Evolutionary conservation across 352 stramenopile species (phyloP).

Genomic region (Aphanomyces euteiches): DNA sequence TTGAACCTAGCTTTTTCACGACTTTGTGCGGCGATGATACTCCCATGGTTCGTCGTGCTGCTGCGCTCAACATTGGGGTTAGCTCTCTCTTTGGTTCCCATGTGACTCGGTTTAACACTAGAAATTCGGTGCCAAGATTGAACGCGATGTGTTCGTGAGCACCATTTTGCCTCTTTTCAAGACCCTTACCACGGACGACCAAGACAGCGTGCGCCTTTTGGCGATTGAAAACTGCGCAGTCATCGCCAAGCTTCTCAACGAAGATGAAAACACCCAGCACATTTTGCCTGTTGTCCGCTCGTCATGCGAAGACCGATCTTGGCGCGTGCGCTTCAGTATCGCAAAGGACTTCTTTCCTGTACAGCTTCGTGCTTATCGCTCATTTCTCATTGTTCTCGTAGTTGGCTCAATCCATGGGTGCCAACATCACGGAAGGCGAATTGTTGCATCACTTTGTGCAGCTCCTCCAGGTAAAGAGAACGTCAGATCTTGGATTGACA

Average conservation of each 20-base stretch:
- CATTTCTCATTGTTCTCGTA: constrained; percentile 20
- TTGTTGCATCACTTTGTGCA: constrained; percentile 88
- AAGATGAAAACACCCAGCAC: constrained; percentile 72
- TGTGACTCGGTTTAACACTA: constrained; percentile 5
- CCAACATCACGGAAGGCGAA: constrained; percentile 79
- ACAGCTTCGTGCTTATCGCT: constrained; percentile 37
- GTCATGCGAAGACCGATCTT: constrained; percentile 83
- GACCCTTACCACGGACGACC: constrained; percentile 86
- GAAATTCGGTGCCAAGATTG: constrained; percentile 69
- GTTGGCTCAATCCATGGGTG: constrained; percentile 72
- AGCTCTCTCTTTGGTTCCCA: constrained; percentile 15
- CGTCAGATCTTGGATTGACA: not conserved
- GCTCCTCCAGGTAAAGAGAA: constrained; percentile 68
- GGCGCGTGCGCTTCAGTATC: constrained; percentile 92
- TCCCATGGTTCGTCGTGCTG: constrained; percentile 80
- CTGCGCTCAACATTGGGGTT: constrained; percentile 72
- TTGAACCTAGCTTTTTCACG: constrained; percentile 58
- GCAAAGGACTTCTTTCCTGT: constrained; percentile 90
- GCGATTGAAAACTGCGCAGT: constrained; percentile 83
- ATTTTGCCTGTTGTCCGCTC: constrained; percentile 70
- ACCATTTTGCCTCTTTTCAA: constrained; percentile 85
- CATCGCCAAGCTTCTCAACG: constrained; percentile 67
- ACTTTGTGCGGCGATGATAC: constrained; percentile 81
- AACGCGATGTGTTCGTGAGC: constrained; percentile 66
- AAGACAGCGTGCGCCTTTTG: constrained; percentile 92